Percentiles rank a stretch among this genome's conserved stretches.
These are phyloP conservation scores for Narthecium ossifragum DNA, from an alignment of 106 monocot species.

Conservation along the genomic window DNA sequence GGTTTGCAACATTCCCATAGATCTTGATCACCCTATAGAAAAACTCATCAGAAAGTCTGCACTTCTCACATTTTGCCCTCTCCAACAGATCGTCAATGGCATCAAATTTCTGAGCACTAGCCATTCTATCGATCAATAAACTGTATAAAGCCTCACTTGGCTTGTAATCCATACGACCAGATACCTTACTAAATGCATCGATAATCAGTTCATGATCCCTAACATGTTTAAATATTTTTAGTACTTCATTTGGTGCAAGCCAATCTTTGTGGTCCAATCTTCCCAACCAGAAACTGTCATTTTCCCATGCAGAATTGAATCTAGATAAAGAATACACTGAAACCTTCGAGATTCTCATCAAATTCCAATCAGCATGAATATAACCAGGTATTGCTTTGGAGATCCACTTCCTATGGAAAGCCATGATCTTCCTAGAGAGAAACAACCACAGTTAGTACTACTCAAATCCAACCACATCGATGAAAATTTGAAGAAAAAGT, in stretches of 20 bases:
- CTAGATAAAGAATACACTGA: constrained; percentile 20
- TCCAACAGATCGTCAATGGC: constrained; percentile 45
- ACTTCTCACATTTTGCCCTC: constrained; percentile 45
- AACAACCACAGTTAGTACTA: no score
- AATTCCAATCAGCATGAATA: not conserved
- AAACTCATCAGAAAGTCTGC: constrained; percentile 65
- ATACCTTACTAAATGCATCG: constrained; percentile 37
- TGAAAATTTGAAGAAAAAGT: no score
- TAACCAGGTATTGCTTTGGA: not conserved
- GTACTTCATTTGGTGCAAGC: constrained; percentile 79
- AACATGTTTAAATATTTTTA: constrained; percentile 55
- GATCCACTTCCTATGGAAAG: constrained; percentile 6
- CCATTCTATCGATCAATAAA: constrained; percentile 51
- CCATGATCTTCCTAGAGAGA: no score
- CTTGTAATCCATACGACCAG: constrained; percentile 60
- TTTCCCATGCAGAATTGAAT: constrained; percentile 18
- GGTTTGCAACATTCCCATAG: constrained; percentile 56
- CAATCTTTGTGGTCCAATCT: constrained; percentile 77
- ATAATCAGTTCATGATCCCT: constrained; percentile 46
- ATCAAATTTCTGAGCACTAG: constrained; percentile 35
- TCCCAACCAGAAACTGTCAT: constrained; percentile 41
- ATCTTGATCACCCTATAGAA: constrained; percentile 76
- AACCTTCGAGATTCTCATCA: constrained; percentile 2
- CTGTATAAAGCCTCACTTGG: constrained; percentile 67
- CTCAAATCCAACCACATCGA: no score